Percentiles rank a stretch among this genome's conserved stretches.
phyloP scores from a whole-genome alignment of 805 yeast genomes.

The Yamadazyma sp. region DNA sequence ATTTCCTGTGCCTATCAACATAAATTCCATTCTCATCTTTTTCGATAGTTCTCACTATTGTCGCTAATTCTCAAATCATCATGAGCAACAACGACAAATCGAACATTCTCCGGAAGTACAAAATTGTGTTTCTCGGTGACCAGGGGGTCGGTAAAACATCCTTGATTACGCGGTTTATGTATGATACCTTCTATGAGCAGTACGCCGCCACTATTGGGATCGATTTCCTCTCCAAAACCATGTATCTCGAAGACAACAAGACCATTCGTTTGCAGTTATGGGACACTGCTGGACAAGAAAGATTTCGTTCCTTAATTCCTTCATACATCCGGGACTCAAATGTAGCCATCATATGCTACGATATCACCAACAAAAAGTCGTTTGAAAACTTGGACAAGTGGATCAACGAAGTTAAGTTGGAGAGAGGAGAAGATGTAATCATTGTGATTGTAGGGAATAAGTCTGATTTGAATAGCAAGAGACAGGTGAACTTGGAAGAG shows the following conservation, averaged over 20 bases:
- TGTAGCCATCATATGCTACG: constrained; percentile 97
- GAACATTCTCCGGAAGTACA: constrained; percentile 60
- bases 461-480: constrained; percentile 73
- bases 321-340: constrained; percentile 93
- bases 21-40: not conserved
- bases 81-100: constrained; percentile 29
- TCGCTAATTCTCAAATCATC: constrained; percentile 1
- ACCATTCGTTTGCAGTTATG: constrained; percentile 93
- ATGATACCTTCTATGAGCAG: constrained; percentile 94
- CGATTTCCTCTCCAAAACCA: constrained; percentile 89
- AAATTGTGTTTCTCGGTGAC: constrained; percentile 95
- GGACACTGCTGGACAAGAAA: constrained; percentile 98
- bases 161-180: constrained; percentile 94
- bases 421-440: constrained; percentile 87
- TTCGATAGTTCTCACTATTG: not conserved
- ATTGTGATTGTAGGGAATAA: constrained; percentile 92
- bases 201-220: constrained; percentile 97
- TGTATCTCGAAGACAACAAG: constrained; percentile 89
- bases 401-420: constrained; percentile 93
- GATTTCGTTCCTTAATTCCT: constrained; percentile 92
- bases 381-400: constrained; percentile 85
- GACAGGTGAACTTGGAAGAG: constrained; percentile 81
- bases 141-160: constrained; percentile 98
- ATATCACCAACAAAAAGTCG: constrained; percentile 81
- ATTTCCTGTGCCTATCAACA: no score